Evolutionary conservation across 495 filamentous ascomycete genomes (phyloP).

Genomic region (Annulohypoxylon nitens): DNA sequence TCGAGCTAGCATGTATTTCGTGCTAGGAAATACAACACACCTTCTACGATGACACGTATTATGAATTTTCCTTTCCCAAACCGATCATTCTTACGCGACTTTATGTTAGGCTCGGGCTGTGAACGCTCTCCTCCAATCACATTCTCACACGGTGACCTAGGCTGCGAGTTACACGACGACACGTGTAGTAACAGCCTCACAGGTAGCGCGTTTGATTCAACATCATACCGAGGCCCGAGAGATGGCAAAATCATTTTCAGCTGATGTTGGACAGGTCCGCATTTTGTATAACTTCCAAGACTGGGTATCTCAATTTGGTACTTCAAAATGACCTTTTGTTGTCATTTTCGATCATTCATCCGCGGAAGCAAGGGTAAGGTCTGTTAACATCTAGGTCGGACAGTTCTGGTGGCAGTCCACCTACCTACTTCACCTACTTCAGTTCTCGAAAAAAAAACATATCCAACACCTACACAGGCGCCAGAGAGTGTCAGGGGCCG

Average conservation of each 20-base stretch:
- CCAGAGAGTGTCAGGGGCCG: not conserved
- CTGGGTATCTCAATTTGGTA: not conserved
- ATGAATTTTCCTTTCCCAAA: constrained; percentile 18
- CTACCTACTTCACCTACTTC: not conserved
- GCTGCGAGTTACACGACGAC: constrained; percentile 32
- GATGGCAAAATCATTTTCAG: constrained; percentile 10
- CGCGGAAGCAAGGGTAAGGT: not conserved
- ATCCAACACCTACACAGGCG: not conserved
- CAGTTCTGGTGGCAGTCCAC: not conserved
- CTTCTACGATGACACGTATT: constrained; percentile 53
- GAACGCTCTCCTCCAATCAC: constrained; percentile 30
- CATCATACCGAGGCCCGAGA: constrained; percentile 6
- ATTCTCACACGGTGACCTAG: constrained; percentile 9
- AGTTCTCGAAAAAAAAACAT: not conserved
- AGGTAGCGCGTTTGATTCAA: constrained; percentile 9
- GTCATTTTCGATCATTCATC: not conserved
- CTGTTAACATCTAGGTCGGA: not conserved
- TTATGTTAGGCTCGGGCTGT: constrained; percentile 12
- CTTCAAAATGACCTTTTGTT: not conserved
- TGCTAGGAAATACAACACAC: constrained; percentile 54
- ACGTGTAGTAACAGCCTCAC: constrained; percentile 30
- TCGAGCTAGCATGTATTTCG: constrained; percentile 55
- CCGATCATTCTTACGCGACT: constrained; percentile 31
- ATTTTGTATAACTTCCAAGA: constrained; percentile 11
- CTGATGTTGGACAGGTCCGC: constrained; percentile 3